Evolutionary conservation across 768 basidiomycete genomes (phyloP).

Genomic region (Pulveroboletus sp.): DNA sequence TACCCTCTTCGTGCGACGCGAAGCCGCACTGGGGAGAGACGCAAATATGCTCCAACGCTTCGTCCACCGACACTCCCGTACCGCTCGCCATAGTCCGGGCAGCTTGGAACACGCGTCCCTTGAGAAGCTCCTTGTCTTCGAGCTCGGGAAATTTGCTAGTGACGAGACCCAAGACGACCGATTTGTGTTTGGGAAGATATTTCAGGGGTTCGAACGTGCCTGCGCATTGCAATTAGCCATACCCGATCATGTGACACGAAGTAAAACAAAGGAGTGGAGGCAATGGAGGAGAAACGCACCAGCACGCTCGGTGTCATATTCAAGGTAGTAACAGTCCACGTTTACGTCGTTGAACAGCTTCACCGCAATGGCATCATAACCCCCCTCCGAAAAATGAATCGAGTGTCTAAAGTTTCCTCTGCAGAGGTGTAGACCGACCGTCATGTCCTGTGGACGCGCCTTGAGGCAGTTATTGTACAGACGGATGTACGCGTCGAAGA

Average conservation of each 20-base stretch:
- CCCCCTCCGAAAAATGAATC: conserved; percentile 42
- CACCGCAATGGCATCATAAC: conserved; percentile 41
- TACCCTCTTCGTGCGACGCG: conserved; percentile 44
- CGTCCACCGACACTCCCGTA: conserved; percentile 32
- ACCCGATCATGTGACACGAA: background rate
- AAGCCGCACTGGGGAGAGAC: conserved; percentile 53
- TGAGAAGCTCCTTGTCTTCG: conserved; percentile 39
- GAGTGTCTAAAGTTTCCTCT: conserved; percentile 33
- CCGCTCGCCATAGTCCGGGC: conserved; percentile 41
- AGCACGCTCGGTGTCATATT: conserved; percentile 45
- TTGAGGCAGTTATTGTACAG: conserved; percentile 38
- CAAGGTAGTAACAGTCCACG: conserved; percentile 43
- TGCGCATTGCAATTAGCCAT: background rate
- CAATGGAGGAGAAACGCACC: conserved; percentile 21
- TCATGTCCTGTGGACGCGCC: conserved; percentile 37
- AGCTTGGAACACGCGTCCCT: conserved; percentile 38
- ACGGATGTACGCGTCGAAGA: conserved; percentile 56
- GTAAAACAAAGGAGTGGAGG: too few species aligned
- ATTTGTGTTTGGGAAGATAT: conserved; percentile 33
- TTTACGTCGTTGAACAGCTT: conserved; percentile 43
- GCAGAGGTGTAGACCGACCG: conserved; percentile 40
- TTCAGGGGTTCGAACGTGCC: conserved; percentile 32
- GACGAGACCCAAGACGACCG: conserved; percentile 39
- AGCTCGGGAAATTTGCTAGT: conserved; percentile 41
- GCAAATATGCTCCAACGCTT: conserved; percentile 36